phyloP scores from a whole-genome alignment of 352 stramenopile species.

The Phytophthora cajani region DNA sequence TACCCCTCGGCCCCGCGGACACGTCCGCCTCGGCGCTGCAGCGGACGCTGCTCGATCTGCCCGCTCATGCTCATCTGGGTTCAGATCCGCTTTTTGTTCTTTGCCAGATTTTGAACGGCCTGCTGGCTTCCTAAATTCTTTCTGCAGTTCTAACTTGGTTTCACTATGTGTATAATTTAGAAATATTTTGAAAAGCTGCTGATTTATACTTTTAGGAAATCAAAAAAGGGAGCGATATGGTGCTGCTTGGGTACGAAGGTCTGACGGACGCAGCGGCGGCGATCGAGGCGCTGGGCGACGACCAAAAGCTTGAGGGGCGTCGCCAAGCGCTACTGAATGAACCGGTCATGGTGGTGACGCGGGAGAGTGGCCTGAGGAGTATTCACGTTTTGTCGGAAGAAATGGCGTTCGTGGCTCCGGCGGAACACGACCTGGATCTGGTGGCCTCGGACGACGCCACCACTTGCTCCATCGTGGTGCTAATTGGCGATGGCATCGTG shows the following conservation, averaged over 20 bases:
- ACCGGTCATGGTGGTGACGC: slow-evolving; percentile 28
- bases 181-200: neutral
- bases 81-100: neutral
- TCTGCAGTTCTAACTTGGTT: slow-evolving; percentile 7
- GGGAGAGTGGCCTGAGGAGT: slow-evolving; percentile 14
- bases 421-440: slow-evolving; percentile 23
- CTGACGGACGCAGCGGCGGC: slow-evolving; percentile 9
- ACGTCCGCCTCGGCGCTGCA: slow-evolving; percentile 36
- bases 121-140: slow-evolving; percentile 1
- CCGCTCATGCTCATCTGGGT: slow-evolving; percentile 19
- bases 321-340: slow-evolving; percentile 16
- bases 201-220: neutral
- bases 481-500: slow-evolving; percentile 21
- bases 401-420: slow-evolving; percentile 31
- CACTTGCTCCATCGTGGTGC: slow-evolving; percentile 37
- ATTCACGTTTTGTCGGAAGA: slow-evolving; percentile 37
- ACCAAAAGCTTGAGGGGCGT: slow-evolving; percentile 10
- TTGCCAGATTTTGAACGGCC: slow-evolving; percentile 4
- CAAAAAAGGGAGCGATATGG: slow-evolving; percentile 7
- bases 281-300: slow-evolving; percentile 17
- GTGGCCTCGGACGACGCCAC: slow-evolving; percentile 40
- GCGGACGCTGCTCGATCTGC: slow-evolving; percentile 9
- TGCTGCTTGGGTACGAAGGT: slow-evolving; percentile 25
- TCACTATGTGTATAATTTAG: slow-evolving; percentile 10
- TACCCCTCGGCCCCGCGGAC: slow-evolving; percentile 41